phyloP scores from a whole-genome alignment of 2,329 filamentous ascomycete genomes.

The Arthrobotrys entomopaga region DNA sequence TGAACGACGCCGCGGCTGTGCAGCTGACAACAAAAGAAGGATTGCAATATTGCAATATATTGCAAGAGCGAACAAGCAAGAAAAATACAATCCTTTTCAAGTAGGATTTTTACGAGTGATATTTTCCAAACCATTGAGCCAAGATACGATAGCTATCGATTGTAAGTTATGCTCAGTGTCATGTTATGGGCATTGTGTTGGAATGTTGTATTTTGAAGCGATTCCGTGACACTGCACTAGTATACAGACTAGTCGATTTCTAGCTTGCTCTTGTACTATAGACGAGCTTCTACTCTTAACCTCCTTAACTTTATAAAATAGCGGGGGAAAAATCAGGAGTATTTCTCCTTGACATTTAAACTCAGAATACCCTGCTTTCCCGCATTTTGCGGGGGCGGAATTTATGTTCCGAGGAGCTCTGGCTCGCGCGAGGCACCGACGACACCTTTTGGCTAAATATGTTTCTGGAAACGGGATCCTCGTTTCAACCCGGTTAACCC shows the following conservation, averaged over 20 bases:
- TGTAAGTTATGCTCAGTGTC: not conserved
- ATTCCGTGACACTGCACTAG: not conserved
- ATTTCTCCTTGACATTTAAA: not conserved
- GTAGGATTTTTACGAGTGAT: no score
- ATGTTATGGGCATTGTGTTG: not conserved
- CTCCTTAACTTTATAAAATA: not conserved
- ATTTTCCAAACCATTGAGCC: not conserved
- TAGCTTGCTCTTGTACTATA: no score
- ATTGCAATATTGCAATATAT: no score
- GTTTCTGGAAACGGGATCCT: slow-evolving; percentile 47
- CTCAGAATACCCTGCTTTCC: slow-evolving; percentile 14
- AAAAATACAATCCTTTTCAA: no score
- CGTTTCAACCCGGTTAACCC: slow-evolving; percentile 35
- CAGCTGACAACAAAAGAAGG: no score
- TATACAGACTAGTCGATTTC: no score
- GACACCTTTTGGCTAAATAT: slow-evolving; percentile 33
- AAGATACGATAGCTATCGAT: no score
- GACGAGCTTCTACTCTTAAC: not conserved
- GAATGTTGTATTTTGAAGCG: slow-evolving; percentile 10
- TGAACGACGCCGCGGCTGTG: slow-evolving; percentile 2
- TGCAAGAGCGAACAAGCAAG: no score
- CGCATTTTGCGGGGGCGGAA: slow-evolving; percentile 39
- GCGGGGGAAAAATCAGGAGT: not conserved
- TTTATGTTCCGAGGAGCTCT: slow-evolving; percentile 4
- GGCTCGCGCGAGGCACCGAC: not conserved